Conservation (phyloP, 2,329 filamentous ascomycete species). For the Sporothrix euskadiensis region DNA sequence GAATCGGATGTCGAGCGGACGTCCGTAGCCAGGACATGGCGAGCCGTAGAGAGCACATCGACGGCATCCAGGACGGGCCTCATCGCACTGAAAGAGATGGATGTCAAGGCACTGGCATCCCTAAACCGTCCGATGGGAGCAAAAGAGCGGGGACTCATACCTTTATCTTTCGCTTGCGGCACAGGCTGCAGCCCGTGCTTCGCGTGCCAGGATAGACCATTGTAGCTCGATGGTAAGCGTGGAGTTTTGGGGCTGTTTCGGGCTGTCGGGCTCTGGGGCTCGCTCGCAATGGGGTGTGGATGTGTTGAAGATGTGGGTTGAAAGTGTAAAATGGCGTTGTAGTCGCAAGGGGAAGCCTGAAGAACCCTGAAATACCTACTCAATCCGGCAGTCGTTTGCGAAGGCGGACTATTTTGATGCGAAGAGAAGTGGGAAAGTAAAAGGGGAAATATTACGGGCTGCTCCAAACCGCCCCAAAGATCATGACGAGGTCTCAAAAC, state of each 20-base stretch:
- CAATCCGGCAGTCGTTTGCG: conserved; percentile 11
- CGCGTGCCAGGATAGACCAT: conserved; percentile 12
- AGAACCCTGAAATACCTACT: neutral
- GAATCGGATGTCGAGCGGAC: conserved; percentile 15
- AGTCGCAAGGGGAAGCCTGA: neutral
- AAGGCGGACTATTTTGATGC: neutral
- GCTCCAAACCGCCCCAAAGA: neutral
- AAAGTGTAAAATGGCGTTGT: neutral
- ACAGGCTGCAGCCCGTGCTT: conserved; percentile 12
- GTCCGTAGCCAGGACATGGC: conserved; percentile 6
- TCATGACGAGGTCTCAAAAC: neutral
- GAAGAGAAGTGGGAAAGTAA: neutral
- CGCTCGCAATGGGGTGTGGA: neutral
- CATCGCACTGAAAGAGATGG: conserved; percentile 2
- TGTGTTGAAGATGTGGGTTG: neutral
- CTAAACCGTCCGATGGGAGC: neutral
- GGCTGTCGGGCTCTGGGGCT: neutral
- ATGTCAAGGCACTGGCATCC: neutral
- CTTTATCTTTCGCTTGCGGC: conserved; percentile 16
- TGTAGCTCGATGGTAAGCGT: neutral
- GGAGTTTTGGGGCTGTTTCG: neutral
- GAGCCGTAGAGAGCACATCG: neutral
- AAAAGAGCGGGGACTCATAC: neutral
- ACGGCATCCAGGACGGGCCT: conserved; percentile 8
- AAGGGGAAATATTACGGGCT: neutral